Evolutionary conservation across 257 asterid species (phyloP), one percentile per base, ranked within the genome.

Genomic region (Echites panduratus): DNA sequence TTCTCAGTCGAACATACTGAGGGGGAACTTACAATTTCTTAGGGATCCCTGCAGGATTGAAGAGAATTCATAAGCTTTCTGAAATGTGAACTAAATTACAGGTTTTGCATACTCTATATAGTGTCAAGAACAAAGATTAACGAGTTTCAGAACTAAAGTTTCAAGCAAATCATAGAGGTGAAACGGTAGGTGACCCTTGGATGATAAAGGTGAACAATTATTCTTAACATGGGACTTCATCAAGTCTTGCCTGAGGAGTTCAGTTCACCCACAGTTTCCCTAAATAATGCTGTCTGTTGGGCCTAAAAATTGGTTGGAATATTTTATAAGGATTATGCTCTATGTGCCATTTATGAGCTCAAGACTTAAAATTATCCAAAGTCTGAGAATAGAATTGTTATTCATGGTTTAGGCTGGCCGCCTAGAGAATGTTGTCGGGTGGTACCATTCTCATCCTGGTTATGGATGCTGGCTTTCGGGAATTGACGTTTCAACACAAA

Each of bases 381-480:
- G 4, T 38, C 14, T 35, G 47, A 64, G 69, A 17, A 9, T 40
- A 32, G 20, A 64, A 24, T 26, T 58, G 40, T 58, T 58, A 3
- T 67, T 73, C 73, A 50, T 67, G 54, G 64, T 79, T 61, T 73
- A 92, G 99, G 99, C 98, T 5, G 99, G 98, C 11, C 88, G 99
- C 22, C 74, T 90, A 61, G 99, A 95, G 85, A 95, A 95, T 82
- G 99, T 84, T 45, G 96, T 95, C 10, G 99, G 99, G 47, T 95
- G 99, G 99, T 95, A 95, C 82, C 99, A 95, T 74, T 95, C 99
- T 11, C 99, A 95, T 84, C 99, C 99, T 77, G 99, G 98, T 77
- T 95, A 95, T 79, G 98, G 99, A 57, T 95, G 99, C 80, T 94
- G 99, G 99, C 99, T 94, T 67, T 94, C 98, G 66, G 98, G 99